Evolutionary conservation across 1,139 yeast genomes (phyloP), one percentile per base, ranked within the genome.

Genomic region (Arxiozyma slooffiae): DNA sequence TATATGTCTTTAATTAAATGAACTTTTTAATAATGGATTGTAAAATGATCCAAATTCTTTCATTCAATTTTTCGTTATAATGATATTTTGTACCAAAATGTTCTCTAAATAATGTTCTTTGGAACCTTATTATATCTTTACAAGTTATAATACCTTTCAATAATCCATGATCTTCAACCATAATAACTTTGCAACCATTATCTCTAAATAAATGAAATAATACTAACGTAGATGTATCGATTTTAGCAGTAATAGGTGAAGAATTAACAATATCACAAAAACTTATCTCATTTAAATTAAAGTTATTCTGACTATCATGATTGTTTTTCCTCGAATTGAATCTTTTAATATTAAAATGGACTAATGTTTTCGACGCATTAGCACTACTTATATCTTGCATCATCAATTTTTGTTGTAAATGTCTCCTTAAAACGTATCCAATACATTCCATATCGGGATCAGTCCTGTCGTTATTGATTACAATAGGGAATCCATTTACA

Each of bases 101-200:
- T 37, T 64, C 66, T 40, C 59, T 57, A 26, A 57, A 53, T 38
- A 59, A 58, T 1, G 51, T 48, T 45, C 68, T 57, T 49, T 70
- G 69, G 47, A 79, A 79, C 44, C 80, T 69, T 58, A 85, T 69
- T 4, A 85, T 70, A 60, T 85, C 92, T 58, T 83, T 82, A 57
- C 83, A 73, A 0, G 94, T 83, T 1, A 85, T 68, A n/a, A 82
- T 58, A 0, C 95, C 95, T 11, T 71, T 71, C 39, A 82, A 63
- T 1, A 55, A 46, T 1, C 84, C 85, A 46, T 71, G 67, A 24
- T 74, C 71, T 53, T 81, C 85, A 0, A 89, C 82, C 46, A 85
- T 71, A 1, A 92, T 75, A 40, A 81, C 76, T 41, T 88, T 72
- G 4, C 97, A 96, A 0, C 97, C 97, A 40, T 89, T 64, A 57